phyloP scores from a whole-genome alignment of 2,329 filamentous ascomycete species.

The Xylariaceae sp. region DNA sequence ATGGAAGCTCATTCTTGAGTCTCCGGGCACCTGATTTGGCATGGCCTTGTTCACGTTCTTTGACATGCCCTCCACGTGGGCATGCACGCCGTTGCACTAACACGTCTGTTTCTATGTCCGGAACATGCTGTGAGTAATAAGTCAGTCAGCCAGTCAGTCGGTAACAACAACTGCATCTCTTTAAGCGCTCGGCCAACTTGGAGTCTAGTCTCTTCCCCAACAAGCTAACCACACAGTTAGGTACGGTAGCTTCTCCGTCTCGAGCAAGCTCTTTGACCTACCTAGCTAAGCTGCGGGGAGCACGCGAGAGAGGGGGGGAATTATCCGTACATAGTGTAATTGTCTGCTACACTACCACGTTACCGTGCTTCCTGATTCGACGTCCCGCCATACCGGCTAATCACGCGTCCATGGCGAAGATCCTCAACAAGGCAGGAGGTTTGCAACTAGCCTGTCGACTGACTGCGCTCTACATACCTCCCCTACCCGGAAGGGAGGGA shows the following conservation, averaged over 20 bases:
- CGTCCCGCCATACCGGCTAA: not conserved
- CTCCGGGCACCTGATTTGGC: no score
- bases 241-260: not conserved
- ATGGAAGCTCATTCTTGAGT: no score
- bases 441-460: not conserved
- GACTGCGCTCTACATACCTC: not conserved
- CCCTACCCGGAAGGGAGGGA: not conserved
- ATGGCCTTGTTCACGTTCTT: no score
- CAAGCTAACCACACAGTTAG: not conserved
- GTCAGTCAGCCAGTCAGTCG: no score
- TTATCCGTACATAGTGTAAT: not conserved
- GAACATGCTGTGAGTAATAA: no score
- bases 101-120: no score
- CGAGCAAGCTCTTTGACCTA: not conserved
- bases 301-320: not conserved
- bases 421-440: not conserved
- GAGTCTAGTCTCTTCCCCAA: not conserved
- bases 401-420: not conserved
- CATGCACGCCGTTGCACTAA: no score
- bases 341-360: not conserved
- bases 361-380: not conserved
- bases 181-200: not conserved
- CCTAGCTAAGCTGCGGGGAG: not conserved
- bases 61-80: no score
- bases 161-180: no score